Evolutionary conservation across 192 early-diverging fungal species (phyloP).

Genomic region (Phlyctochytrium bullatum): DNA sequence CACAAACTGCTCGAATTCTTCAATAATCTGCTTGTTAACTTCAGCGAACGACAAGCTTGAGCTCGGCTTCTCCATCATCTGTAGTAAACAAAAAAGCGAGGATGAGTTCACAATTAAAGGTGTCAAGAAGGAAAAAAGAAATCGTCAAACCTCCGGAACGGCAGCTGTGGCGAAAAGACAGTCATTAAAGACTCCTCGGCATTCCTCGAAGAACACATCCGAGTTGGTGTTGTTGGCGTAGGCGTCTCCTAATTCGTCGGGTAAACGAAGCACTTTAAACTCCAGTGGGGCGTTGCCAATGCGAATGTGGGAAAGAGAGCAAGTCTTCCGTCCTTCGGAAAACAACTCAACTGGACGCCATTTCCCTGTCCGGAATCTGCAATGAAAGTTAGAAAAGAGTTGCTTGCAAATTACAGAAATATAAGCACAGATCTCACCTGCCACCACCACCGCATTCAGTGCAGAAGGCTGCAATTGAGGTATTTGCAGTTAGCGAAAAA

Average conservation of each 20-base stretch:
- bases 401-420: background rate
- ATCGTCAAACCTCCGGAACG: background rate
- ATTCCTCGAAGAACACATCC: background rate
- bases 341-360: slow-evolving; percentile 5
- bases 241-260: background rate
- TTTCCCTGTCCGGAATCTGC: background rate
- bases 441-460: slow-evolving; percentile 43
- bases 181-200: background rate
- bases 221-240: background rate
- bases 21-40: background rate
- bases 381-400: background rate
- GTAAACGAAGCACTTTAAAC: background rate
- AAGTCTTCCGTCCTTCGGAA: slow-evolving; percentile 2
- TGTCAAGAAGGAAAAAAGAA: background rate
- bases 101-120: background rate
- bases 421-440: slow-evolving; percentile 15
- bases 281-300: slow-evolving; percentile 9
- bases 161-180: background rate
- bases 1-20: background rate
- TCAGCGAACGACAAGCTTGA: background rate
- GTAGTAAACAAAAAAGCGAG: background rate
- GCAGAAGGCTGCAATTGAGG: slow-evolving; percentile 25
- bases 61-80: background rate
- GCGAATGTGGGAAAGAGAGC: slow-evolving; percentile 11
- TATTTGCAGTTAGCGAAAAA: background rate